Percentiles rank a stretch among this genome's conserved stretches.
Evolutionary conservation across 2,329 filamentous ascomycete genomes (phyloP).

Genomic region (Clathrospora elynae): DNA sequence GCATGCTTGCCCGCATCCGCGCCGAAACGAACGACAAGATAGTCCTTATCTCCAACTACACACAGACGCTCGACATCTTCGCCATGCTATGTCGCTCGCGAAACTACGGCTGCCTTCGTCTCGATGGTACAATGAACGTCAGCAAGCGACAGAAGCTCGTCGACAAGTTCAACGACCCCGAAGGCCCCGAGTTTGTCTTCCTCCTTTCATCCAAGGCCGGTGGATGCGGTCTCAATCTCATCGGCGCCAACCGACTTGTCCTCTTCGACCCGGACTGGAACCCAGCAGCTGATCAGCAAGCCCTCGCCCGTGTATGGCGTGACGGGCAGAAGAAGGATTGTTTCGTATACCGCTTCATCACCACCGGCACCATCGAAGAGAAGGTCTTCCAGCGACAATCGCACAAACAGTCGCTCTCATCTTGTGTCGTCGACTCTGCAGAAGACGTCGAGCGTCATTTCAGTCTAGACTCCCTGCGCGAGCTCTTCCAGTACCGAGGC

Average conservation of each 20-base stretch:
- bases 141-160: conserved; percentile 97
- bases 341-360: conserved; percentile 99
- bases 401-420: conserved; percentile 96
- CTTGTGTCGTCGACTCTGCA: conserved; percentile 92
- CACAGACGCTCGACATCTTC: conserved; percentile 92
- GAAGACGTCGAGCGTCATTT: conserved; percentile 98
- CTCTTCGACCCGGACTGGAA: conserved; percentile 97
- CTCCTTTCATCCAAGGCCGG: conserved; percentile 96
- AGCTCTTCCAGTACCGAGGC: conserved; percentile 90
- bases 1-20: conserved; percentile 94
- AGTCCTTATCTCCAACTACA: conserved; percentile 98
- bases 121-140: conserved; percentile 97
- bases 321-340: conserved; percentile 99
- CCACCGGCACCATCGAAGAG: conserved; percentile 96
- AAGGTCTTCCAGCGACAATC: conserved; percentile 99
- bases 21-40: conserved; percentile 99
- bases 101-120: conserved; percentile 81
- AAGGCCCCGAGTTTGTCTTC: conserved; percentile 90
- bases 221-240: conserved; percentile 93
- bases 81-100: conserved; percentile 85
- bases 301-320: conserved; percentile 95
- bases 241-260: conserved; percentile 90
- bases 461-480: conserved; percentile 83
- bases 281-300: conserved; percentile 95
- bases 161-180: conserved; percentile 94